phyloP scores from a whole-genome alignment of 2,329 filamentous ascomycete genomes.

The Penicillium hordei region DNA sequence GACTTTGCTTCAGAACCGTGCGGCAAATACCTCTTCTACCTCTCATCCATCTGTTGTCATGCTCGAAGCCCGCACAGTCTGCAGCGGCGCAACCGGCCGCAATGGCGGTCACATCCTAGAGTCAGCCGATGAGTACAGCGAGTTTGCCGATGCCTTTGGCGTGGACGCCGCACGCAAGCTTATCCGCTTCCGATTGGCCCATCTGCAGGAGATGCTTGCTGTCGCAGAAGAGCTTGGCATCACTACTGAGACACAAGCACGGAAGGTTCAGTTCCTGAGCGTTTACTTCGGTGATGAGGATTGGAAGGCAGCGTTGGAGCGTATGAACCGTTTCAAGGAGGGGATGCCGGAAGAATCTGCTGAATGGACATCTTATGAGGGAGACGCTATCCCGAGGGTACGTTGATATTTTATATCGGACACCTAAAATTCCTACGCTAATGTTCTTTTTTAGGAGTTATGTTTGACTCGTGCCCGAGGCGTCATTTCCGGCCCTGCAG shows the following conservation, averaged over 20 bases:
- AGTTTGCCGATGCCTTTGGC: constrained; percentile 19
- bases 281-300: constrained; percentile 28
- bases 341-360: constrained; percentile 28
- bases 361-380: constrained; percentile 29
- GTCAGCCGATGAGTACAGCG: constrained; percentile 27
- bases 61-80: constrained; percentile 34
- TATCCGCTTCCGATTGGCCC: constrained; percentile 25
- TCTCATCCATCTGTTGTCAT: constrained; percentile 22
- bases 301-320: constrained; percentile 22
- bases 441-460: constrained; percentile 22
- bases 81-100: constrained; percentile 36
- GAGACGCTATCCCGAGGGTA: constrained; percentile 23
- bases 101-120: constrained; percentile 37
- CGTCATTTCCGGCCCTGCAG: constrained; percentile 29
- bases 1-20: constrained; percentile 21
- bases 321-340: constrained; percentile 26
- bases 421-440: background rate
- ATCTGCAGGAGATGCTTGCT: constrained; percentile 24
- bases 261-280: constrained; percentile 31
- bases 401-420: background rate
- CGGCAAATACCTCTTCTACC: background rate
- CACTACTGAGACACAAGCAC: constrained; percentile 22
- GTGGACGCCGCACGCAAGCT: constrained; percentile 23
- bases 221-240: constrained; percentile 24
- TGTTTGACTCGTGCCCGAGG: constrained; percentile 26